These are phyloP conservation scores for Phytomonas francai DNA, from an alignment of 208 protist genomes.

Conservation along the genomic window DNA sequence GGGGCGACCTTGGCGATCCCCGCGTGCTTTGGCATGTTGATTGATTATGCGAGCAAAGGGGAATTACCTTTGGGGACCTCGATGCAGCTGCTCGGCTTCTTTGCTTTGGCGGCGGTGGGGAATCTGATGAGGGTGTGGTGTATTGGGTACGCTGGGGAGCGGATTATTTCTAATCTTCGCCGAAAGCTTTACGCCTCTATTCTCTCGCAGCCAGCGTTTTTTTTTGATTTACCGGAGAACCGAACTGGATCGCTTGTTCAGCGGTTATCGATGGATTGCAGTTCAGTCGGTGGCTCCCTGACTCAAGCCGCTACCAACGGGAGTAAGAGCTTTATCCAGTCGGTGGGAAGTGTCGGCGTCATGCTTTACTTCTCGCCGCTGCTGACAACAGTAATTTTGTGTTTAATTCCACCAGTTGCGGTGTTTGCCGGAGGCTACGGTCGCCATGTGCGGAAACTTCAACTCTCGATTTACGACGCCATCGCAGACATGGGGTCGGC, in stretches of 20 bases:
- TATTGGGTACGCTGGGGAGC: slow-evolving; percentile 70
- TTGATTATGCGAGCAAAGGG: slow-evolving; percentile 72
- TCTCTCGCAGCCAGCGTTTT: slow-evolving; percentile 53
- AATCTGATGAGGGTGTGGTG: slow-evolving; percentile 68
- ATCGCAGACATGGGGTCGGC: slow-evolving; percentile 71
- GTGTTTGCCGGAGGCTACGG: slow-evolving; percentile 82
- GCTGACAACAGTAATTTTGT: slow-evolving; percentile 71
- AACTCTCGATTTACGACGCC: slow-evolving; percentile 75
- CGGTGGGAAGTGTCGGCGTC: slow-evolving; percentile 62
- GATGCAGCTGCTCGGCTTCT: slow-evolving; percentile 70
- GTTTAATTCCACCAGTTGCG: slow-evolving; percentile 76
- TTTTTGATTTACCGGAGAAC: slow-evolving; percentile 78
- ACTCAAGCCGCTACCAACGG: slow-evolving; percentile 72
- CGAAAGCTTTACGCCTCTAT: slow-evolving; percentile 52
- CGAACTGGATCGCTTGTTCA: slow-evolving; percentile 68
- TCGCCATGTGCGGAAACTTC: slow-evolving; percentile 64
- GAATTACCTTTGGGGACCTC: slow-evolving; percentile 74
- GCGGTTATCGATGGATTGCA: slow-evolving; percentile 86
- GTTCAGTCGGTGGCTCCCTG: slow-evolving; percentile 71
- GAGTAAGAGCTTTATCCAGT: slow-evolving; percentile 81
- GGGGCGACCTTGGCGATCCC: slow-evolving; percentile 79
- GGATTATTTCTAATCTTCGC: slow-evolving; percentile 66
- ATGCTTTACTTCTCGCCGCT: slow-evolving; percentile 88
- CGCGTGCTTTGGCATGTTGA: slow-evolving; percentile 68
- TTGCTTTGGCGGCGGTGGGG: slow-evolving; percentile 50